Evolutionary conservation across 495 filamentous ascomycete species (phyloP).

Genomic region (Stereocaulon alpinum): DNA sequence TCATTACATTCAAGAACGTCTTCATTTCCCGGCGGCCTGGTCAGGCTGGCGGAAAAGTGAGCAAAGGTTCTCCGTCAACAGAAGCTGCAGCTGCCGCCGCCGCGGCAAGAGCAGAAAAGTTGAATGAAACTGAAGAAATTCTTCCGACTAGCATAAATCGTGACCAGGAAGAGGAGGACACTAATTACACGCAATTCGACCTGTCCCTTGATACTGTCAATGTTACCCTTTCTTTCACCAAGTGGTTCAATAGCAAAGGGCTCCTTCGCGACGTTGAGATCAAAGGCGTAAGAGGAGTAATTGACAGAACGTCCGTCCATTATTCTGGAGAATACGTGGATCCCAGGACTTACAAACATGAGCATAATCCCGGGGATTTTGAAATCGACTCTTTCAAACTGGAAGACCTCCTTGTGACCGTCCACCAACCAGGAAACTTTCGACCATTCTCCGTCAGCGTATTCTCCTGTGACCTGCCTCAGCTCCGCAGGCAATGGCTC

Average conservation of each 20-base stretch:
- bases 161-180: constrained; percentile 62
- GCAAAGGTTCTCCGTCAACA: constrained; percentile 79
- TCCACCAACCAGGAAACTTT: constrained; percentile 85
- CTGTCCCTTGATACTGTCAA: constrained; percentile 90
- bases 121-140: constrained; percentile 31
- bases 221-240: constrained; percentile 91
- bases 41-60: constrained; percentile 63
- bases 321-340: constrained; percentile 64
- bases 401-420: constrained; percentile 82
- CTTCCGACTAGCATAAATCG: neutral
- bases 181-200: constrained; percentile 96
- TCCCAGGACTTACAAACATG: constrained; percentile 75
- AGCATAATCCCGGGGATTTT: constrained; percentile 87
- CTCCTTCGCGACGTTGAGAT: constrained; percentile 86
- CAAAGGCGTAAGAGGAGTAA: constrained; percentile 88
- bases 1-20: constrained; percentile 93
- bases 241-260: constrained; percentile 96
- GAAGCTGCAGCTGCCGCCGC: constrained; percentile 81
- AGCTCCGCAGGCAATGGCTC: constrained; percentile 87
- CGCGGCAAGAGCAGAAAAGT: constrained; percentile 34
- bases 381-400: constrained; percentile 94
- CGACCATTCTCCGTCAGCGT: constrained; percentile 91
- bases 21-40: constrained; percentile 90
- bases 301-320: constrained; percentile 74
- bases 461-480: constrained; percentile 87